These are phyloP conservation scores for Sequoia sempervirens DNA, from an alignment of 75 land plant species.

Conservation along the genomic window DNA sequence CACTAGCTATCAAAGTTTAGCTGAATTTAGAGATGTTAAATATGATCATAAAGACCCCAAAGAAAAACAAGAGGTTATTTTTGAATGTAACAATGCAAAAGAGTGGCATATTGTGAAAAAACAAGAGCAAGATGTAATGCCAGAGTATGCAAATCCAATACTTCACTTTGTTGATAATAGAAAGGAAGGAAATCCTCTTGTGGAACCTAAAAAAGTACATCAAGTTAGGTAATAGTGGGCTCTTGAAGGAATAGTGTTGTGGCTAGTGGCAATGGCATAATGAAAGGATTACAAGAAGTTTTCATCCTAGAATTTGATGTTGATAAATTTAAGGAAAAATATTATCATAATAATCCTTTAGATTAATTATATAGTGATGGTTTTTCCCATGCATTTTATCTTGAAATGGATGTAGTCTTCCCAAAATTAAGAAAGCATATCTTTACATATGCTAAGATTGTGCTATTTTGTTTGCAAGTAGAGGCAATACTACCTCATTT, in stretches of 20 bases:
- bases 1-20: no score
- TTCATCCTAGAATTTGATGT: background rate
- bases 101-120: slow-evolving; percentile 40
- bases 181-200: no score
- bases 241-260: no score
- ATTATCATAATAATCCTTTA: background rate
- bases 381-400: slow-evolving; percentile 44
- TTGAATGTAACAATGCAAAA: slow-evolving; percentile 38
- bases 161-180: slow-evolving; percentile 21
- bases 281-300: background rate
- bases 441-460: slow-evolving; percentile 43
- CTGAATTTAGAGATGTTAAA: no score
- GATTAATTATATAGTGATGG: slow-evolving; percentile 15
- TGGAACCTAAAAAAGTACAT: no score
- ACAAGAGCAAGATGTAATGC: slow-evolving; percentile 28
- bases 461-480: slow-evolving; percentile 69
- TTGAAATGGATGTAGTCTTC: slow-evolving; percentile 58
- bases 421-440: slow-evolving; percentile 71
- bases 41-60: no score
- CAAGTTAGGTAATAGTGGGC: no score
- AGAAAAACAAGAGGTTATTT: no score
- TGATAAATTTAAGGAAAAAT: background rate
- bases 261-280: no score
- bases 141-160: slow-evolving; percentile 29
- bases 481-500: slow-evolving; percentile 40